Conservation (phyloP, 2,329 filamentous ascomycete species). For the Colletotrichum paranaense region DNA sequence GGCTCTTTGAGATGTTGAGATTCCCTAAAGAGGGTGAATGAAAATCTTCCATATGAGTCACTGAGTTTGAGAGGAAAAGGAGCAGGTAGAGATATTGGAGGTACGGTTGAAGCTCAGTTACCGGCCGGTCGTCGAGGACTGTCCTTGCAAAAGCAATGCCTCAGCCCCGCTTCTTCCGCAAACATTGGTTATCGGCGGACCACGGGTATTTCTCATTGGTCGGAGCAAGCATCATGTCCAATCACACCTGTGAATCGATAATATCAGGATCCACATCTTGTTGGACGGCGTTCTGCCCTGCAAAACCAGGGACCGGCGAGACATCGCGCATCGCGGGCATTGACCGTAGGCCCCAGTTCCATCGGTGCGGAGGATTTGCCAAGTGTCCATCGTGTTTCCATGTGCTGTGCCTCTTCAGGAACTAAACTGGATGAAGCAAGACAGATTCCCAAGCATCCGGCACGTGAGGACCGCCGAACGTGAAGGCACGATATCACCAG, state of each 20-base stretch:
- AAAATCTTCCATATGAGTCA: no score
- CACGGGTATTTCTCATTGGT: background rate
- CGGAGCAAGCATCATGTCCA: background rate
- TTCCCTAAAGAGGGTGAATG: no score
- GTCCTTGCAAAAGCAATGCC: background rate
- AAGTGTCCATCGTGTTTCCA: background rate
- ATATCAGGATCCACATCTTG: background rate
- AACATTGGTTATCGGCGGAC: background rate
- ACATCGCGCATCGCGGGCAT: background rate
- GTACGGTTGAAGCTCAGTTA: background rate
- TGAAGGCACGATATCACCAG: no score
- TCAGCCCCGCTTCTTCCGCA: background rate
- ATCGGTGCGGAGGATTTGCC: background rate
- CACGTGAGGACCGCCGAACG: background rate
- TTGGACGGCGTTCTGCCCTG: background rate
- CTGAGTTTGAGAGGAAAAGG: background rate
- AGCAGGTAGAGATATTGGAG: background rate
- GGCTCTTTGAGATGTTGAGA: background rate
- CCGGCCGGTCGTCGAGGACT: background rate
- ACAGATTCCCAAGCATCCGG: background rate
- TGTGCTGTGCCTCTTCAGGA: background rate
- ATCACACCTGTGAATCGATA: background rate
- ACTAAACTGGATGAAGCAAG: background rate
- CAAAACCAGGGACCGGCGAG: background rate
- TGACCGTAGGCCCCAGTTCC: no score